Conservation (phyloP, 2,329 filamentous ascomycete species). For the Fusarium equiseti region DNA sequence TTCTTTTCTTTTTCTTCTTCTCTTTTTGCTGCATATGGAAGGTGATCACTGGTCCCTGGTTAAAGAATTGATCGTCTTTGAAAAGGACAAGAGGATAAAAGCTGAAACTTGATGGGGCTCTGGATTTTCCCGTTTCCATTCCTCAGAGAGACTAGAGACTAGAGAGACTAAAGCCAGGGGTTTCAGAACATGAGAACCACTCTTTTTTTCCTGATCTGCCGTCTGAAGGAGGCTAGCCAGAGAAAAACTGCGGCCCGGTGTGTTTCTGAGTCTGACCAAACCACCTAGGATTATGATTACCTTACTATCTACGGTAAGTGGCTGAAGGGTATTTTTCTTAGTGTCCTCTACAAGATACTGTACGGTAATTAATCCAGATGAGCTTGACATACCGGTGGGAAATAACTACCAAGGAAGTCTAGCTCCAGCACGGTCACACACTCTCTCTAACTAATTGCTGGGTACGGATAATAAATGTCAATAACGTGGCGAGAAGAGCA, state of each 20-base stretch:
- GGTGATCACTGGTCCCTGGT: background rate
- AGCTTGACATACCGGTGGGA: conserved; percentile 11
- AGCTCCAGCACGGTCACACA: background rate
- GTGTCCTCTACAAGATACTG: background rate
- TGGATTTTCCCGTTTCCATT: conserved; percentile 16
- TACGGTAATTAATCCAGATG: background rate
- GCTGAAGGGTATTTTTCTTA: conserved; percentile 7
- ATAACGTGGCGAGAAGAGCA: conserved; percentile 5
- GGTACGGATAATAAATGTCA: background rate
- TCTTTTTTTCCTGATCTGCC: conserved; percentile 30
- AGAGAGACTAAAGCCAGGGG: conserved; percentile 17
- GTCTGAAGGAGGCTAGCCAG: conserved; percentile 27
- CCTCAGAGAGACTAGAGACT: background rate
- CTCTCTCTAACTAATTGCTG: background rate
- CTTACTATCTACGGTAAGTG: conserved; percentile 7
- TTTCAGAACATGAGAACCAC: conserved; percentile 26
- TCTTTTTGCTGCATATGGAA: conserved; percentile 16
- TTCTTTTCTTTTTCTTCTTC: background rate
- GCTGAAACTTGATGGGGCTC: conserved; percentile 37
- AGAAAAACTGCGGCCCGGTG: conserved; percentile 12
- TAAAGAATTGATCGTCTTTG: background rate
- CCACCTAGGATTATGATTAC: background rate
- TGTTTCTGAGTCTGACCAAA: conserved; percentile 28
- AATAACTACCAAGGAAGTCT: background rate
- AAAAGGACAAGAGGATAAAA: conserved; percentile 9